Percentiles rank a stretch among this genome's conserved stretches.
These are phyloP conservation scores for Globisporangium uncinulatum DNA, from an alignment of 352 stramenopile genomes.

Conservation along the genomic window DNA sequence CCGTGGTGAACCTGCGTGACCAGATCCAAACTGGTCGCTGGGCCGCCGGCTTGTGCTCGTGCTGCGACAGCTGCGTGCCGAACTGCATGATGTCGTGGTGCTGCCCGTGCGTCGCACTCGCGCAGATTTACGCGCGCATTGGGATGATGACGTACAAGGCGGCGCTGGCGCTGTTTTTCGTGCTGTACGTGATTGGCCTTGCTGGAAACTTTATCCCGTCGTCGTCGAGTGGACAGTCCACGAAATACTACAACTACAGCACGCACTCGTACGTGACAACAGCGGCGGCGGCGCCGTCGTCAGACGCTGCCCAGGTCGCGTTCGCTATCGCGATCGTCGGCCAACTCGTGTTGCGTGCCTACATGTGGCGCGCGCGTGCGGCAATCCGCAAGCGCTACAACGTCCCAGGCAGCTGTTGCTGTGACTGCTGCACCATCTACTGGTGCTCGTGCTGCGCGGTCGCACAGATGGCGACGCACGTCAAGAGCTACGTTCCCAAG, in stretches of 20 bases:
- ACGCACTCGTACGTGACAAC: not conserved
- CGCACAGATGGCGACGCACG: conserved; percentile 24
- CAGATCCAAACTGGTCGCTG: conserved; percentile 13
- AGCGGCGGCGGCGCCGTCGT: not conserved
- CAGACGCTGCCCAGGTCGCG: not conserved
- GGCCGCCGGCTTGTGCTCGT: conserved; percentile 18
- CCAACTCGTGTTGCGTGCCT: conserved; percentile 2
- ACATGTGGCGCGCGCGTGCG: not conserved
- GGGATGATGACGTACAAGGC: conserved; percentile 10
- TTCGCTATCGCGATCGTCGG: not conserved
- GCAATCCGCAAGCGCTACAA: conserved; percentile 9
- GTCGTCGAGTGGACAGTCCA: not conserved
- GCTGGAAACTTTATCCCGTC: not conserved
- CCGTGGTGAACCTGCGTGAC: conserved; percentile 4
- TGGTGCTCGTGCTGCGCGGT: conserved; percentile 23
- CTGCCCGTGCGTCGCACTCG: conserved; percentile 25
- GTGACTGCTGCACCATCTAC: conserved; percentile 8
- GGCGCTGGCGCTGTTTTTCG: conserved; percentile 7
- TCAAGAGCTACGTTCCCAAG: conserved; percentile 21
- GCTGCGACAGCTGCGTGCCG: conserved; percentile 19
- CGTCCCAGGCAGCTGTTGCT: conserved; percentile 10
- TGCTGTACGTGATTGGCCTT: conserved; percentile 1
- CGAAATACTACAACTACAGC: not conserved
- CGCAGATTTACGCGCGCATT: conserved; percentile 21
- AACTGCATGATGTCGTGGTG: conserved; percentile 22